Conservation (phyloP, 345 rosid species). For the Eucalyptus rudis region DNA sequence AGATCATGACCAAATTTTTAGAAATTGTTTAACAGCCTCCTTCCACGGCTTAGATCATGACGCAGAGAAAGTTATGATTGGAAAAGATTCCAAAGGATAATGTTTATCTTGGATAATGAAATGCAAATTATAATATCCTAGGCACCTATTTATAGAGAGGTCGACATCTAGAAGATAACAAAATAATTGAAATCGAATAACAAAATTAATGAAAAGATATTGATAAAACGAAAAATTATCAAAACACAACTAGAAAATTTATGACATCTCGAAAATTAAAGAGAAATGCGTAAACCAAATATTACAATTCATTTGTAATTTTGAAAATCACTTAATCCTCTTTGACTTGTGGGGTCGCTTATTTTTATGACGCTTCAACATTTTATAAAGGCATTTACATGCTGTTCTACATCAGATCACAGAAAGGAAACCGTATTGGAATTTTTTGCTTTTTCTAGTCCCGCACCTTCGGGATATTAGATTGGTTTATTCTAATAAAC, state of each 20-base stretch:
- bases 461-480: no score
- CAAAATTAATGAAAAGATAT: no score
- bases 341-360: no score
- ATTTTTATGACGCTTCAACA: no score
- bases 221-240: no score
- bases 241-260: no score
- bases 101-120: no score
- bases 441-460: background rate
- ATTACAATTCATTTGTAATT: rapidly evolving
- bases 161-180: rapidly evolving
- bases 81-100: no score
- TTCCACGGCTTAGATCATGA: background rate
- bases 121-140: rapidly evolving
- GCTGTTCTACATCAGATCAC: rapidly evolving
- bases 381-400: no score
- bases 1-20: background rate
- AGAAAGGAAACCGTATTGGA: background rate
- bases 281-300: rapidly evolving
- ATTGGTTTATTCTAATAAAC: background rate
- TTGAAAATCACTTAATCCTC: rapidly evolving
- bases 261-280: no score
- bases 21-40: background rate
- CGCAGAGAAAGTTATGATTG: no score
- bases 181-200: no score
- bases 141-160: rapidly evolving